A percentile compares a stretch with the other conserved stretches of the same genome.
phyloP scores from a whole-genome alignment of 192 early-diverging fungal species.

The Backusella tarrabulga region DNA sequence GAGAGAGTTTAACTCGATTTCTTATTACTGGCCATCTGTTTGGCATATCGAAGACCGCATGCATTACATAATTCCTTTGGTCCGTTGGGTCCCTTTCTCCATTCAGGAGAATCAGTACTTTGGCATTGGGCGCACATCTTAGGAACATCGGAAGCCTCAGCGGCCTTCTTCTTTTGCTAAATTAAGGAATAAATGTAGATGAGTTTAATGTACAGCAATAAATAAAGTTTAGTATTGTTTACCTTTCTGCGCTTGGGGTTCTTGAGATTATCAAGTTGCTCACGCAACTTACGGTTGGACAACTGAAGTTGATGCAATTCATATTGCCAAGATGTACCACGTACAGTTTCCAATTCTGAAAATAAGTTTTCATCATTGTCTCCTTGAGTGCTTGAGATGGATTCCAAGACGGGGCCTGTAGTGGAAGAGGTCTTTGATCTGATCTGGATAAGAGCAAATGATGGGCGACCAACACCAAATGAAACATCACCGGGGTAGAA shows the following conservation, averaged over 20 bases:
- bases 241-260: conserved; percentile 29
- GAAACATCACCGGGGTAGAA: conserved; percentile 40
- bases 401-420: background rate
- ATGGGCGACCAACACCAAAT: conserved; percentile 13
- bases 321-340: conserved; percentile 31
- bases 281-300: conserved; percentile 53
- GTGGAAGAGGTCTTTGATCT: background rate
- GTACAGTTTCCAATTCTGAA: conserved; percentile 22
- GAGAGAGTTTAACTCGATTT: background rate
- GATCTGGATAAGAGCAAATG: conserved; percentile 12
- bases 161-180: conserved; percentile 7
- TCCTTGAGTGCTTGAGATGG: background rate
- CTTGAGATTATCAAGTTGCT: conserved; percentile 46
- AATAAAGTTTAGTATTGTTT: background rate
- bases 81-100: conserved; percentile 57
- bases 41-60: conserved; percentile 29
- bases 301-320: conserved; percentile 43
- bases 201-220: background rate
- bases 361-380: conserved; percentile 20
- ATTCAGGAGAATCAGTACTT: conserved; percentile 29
- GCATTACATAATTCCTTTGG: conserved; percentile 49
- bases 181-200: background rate
- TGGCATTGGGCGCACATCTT: conserved; percentile 32
- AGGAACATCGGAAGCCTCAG: background rate
- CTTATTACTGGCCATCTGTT: background rate